A percentile compares a stretch with the other conserved stretches of the same genome.
phyloP scores from a whole-genome alignment of 2,329 filamentous ascomycete genomes.

The Didymella pinodella region DNA sequence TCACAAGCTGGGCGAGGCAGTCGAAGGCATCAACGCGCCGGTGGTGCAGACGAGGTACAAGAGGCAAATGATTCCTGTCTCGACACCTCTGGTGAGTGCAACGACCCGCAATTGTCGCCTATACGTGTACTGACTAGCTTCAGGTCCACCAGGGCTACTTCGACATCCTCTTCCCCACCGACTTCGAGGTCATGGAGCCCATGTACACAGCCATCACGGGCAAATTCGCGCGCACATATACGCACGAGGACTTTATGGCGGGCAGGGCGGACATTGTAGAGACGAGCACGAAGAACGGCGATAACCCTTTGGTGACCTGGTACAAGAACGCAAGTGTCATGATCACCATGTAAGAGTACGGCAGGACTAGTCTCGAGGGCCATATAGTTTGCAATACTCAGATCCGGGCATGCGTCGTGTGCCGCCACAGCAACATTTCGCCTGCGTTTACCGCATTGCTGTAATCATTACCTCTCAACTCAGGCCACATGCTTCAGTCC shows the following conservation, averaged over 20 bases:
- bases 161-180: slow-evolving; percentile 97
- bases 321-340: slow-evolving; percentile 96
- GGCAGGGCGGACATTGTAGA: slow-evolving; percentile 91
- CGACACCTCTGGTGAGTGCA: slow-evolving; percentile 80
- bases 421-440: background rate
- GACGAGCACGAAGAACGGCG: slow-evolving; percentile 85
- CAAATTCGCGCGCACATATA: slow-evolving; percentile 82
- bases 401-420: background rate
- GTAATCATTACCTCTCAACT: background rate
- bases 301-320: slow-evolving; percentile 91
- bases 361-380: background rate
- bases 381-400: slow-evolving; percentile 1
- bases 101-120: background rate
- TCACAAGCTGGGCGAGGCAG: slow-evolving; percentile 80
- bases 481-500: background rate
- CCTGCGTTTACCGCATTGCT: background rate
- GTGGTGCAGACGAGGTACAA: slow-evolving; percentile 96
- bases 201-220: slow-evolving; percentile 94
- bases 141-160: slow-evolving; percentile 98
- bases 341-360: slow-evolving; percentile 72
- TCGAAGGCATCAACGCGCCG: slow-evolving; percentile 86
- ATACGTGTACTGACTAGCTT: slow-evolving; percentile 7
- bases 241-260: slow-evolving; percentile 89
- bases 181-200: slow-evolving; percentile 89
- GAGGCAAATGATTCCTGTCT: slow-evolving; percentile 85